Evolutionary conservation across 2,329 filamentous ascomycete species (phyloP).

Genomic region (Metarhizium humberi): DNA sequence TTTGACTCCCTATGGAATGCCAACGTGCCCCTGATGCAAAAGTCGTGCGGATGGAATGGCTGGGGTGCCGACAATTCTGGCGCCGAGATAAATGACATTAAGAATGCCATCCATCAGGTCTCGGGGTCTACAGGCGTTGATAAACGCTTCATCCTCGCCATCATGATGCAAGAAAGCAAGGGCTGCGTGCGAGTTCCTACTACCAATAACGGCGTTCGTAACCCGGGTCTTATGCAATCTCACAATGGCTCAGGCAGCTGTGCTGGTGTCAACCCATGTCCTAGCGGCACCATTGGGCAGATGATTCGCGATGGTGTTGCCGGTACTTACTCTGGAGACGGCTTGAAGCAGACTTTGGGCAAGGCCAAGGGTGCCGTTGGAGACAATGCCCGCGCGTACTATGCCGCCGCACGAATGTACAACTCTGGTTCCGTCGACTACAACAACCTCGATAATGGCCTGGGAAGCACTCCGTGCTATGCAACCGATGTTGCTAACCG

Average conservation of each 20-base stretch:
- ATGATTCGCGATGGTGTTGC: conserved; percentile 30
- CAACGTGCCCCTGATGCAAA: conserved; percentile 9
- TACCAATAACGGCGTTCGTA: conserved; percentile 30
- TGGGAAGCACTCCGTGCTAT: conserved; percentile 38
- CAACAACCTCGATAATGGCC: conserved; percentile 27
- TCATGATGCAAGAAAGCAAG: conserved; percentile 34
- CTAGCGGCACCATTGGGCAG: conserved; percentile 14
- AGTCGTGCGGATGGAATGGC: conserved; percentile 11
- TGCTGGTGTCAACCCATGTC: conserved; percentile 22
- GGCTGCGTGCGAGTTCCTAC: conserved; percentile 33
- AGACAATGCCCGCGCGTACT: conserved; percentile 19
- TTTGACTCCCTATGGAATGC: conserved; percentile 12
- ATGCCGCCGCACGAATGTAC: conserved; percentile 37
- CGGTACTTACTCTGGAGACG: conserved; percentile 31
- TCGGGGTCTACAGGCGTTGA: conserved; percentile 21
- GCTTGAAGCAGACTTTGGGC: conserved; percentile 28
- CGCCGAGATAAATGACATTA: conserved; percentile 12
- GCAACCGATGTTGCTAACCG: conserved; percentile 34
- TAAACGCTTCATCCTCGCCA: conserved; percentile 30
- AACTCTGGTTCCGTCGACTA: conserved; percentile 33
- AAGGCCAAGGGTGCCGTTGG: conserved; percentile 8
- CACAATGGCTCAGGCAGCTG: conserved; percentile 27
- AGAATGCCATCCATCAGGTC: conserved; percentile 21
- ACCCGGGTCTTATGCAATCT: conserved; percentile 32
- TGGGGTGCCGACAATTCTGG: conserved; percentile 12